Evolutionary conservation across 257 asterid species (phyloP), one percentile per base, ranked within the genome.

Genomic region (Buddleja alternifolia): DNA sequence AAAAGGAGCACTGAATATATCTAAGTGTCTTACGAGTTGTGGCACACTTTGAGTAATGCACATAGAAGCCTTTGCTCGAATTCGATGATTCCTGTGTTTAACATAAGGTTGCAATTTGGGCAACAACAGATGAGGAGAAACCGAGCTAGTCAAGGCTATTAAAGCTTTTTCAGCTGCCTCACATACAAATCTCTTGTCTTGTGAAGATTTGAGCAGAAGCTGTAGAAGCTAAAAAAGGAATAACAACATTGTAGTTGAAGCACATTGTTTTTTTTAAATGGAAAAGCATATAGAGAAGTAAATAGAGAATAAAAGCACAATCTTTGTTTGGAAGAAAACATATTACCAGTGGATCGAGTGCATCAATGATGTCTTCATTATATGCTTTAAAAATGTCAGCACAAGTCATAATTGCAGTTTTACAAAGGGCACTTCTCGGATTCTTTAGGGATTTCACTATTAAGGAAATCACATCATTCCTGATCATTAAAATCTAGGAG

Each of bases 361-460:
- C 83, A 69, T 80, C 92, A 71, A 88, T 74, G 60, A 86, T 77
- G 58, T 80, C 78, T 69, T 88, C 96, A 20, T 89, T 80, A 54
- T 84, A 90, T 60, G 92, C 92, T 75, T 77, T 83, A 67, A 86
- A 84, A 67, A 90, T 78, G 86, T 88, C 97, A 51, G 90, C 81
- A 40, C 86, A 83, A 37, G 97, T 78, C 95, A 90, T 83, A 62
- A 89, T 80, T 71, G 97, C 97, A 52, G 97, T 86, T 74, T 90
- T 90, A 77, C 96, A 88, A 72, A 90, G 86, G 69, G 97, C 96
- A 67, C 97, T 90, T 77, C 97, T 85, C 17, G 97, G 97, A 69
- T 86, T 90, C 78, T 88, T 90, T 63, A 90, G 71, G 34, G 97
- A 88, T 81, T 90, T 90, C 77, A 82, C 93, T 24, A 83, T 29